phyloP scores from a whole-genome alignment of 2,329 filamentous ascomycete genomes.

The Clarireedia monteithiana region DNA sequence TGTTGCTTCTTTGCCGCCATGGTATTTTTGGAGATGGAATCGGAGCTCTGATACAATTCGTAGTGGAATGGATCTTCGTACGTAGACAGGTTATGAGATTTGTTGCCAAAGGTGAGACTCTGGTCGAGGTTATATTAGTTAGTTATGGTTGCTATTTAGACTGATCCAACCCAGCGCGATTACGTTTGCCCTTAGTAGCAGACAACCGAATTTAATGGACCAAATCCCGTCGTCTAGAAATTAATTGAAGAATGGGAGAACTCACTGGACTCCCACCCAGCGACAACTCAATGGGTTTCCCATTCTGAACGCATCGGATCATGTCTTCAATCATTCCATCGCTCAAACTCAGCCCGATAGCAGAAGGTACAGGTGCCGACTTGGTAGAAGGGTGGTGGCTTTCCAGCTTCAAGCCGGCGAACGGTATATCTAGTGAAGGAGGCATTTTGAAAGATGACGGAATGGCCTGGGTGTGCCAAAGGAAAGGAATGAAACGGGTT shows the following conservation, averaged over 20 bases:
- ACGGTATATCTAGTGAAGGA: constrained; percentile 7
- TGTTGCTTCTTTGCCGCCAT: neutral
- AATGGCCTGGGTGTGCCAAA: neutral
- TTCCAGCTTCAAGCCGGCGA: constrained; percentile 6
- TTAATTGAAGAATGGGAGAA: constrained; percentile 17
- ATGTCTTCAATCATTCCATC: constrained; percentile 53
- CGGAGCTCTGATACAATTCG: constrained; percentile 44
- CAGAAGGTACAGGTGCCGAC: neutral
- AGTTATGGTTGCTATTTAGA: neutral
- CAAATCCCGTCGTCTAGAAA: neutral
- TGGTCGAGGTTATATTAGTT: constrained; percentile 5
- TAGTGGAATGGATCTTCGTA: constrained; percentile 40
- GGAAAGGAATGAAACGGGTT: neutral
- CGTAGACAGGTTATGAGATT: constrained; percentile 19
- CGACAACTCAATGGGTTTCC: constrained; percentile 47
- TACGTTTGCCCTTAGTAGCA: neutral
- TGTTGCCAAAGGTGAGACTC: constrained; percentile 8
- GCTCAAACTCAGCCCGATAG: constrained; percentile 46
- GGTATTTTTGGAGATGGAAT: constrained; percentile 10
- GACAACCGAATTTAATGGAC: neutral
- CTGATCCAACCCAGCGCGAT: constrained; percentile 12
- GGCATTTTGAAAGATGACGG: neutral
- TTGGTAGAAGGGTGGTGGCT: constrained; percentile 5
- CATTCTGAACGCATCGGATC: constrained; percentile 51
- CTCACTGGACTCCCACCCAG: constrained; percentile 54